Percentiles rank a stretch among this genome's conserved stretches.
Conservation (phyloP, 345 rosid species). For the Dovyalis caffra region DNA sequence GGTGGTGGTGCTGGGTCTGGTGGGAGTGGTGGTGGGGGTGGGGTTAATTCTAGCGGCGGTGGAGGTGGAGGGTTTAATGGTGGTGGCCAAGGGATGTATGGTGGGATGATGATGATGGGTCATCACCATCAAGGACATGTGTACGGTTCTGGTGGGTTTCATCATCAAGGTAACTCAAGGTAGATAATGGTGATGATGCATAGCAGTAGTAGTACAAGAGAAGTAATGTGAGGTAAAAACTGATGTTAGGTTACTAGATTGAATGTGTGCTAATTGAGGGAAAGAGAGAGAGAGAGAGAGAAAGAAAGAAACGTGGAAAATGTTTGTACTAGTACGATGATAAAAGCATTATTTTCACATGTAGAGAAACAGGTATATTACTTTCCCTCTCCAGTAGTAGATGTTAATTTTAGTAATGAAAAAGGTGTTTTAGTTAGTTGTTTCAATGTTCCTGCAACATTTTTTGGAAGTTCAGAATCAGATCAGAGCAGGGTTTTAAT, state of each 20-base stretch:
- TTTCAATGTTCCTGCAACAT: too few species aligned
- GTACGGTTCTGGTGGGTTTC: slow-evolving; percentile 22
- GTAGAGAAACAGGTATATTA: too few species aligned
- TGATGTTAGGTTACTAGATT: too few species aligned
- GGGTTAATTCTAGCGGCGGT: slow-evolving; percentile 8
- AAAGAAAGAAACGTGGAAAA: too few species aligned
- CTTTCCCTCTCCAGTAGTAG: too few species aligned
- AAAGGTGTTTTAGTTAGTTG: too few species aligned
- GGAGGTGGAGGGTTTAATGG: slow-evolving; percentile 34
- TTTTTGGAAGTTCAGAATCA: background rate
- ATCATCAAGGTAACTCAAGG: slow-evolving; percentile 30
- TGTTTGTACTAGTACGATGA: too few species aligned
- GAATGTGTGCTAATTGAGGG: background rate
- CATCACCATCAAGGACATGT: slow-evolving; percentile 8
- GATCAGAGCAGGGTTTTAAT: background rate
- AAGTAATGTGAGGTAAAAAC: background rate
- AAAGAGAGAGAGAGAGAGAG: too few species aligned
- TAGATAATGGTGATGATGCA: background rate
- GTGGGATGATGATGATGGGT: slow-evolving; percentile 24
- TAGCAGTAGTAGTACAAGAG: background rate
- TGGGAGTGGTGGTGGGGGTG: background rate
- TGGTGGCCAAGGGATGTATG: slow-evolving; percentile 33
- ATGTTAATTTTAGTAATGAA: too few species aligned
- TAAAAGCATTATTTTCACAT: too few species aligned
- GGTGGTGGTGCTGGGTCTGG: too few species aligned